Percentiles rank a stretch among this genome's conserved stretches.
phyloP scores from a whole-genome alignment of 2,329 filamentous ascomycete genomes.

The Macroventuria anomochaeta region DNA sequence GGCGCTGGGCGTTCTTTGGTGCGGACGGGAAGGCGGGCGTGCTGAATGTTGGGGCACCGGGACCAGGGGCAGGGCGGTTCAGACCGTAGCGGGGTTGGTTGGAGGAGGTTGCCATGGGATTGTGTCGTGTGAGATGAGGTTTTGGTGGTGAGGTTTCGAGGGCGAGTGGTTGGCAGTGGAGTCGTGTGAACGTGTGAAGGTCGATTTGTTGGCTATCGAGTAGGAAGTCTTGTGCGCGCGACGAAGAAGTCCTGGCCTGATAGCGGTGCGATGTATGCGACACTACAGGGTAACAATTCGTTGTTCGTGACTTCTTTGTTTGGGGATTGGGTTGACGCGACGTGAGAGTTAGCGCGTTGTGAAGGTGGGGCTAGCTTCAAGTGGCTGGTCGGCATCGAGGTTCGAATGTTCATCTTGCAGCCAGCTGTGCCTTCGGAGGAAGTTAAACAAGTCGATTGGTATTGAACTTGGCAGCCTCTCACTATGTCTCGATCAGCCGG shows the following conservation, averaged over 20 bases:
- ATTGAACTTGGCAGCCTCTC: background rate
- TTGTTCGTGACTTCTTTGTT: slow-evolving; percentile 22
- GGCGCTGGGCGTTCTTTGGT: slow-evolving; percentile 50
- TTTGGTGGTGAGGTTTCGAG: slow-evolving; percentile 12
- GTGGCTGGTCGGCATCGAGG: slow-evolving; percentile 8
- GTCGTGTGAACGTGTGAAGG: background rate
- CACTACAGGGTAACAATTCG: background rate
- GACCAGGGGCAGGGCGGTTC: slow-evolving; percentile 39
- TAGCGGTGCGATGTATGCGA: slow-evolving; percentile 11
- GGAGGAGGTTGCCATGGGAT: slow-evolving; percentile 59
- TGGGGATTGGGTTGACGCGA: slow-evolving; percentile 27
- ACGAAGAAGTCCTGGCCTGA: background rate
- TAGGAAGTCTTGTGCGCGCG: too few relatives aligned
- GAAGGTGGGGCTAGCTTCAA: slow-evolving; percentile 10
- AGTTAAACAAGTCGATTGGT: too few relatives aligned
- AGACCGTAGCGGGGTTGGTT: slow-evolving; percentile 63
- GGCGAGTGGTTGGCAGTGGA: slow-evolving; percentile 8
- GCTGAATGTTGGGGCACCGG: slow-evolving; percentile 31
- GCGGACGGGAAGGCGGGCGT: slow-evolving; percentile 50
- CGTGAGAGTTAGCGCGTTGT: slow-evolving; percentile 33
- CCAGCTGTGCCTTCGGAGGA: background rate
- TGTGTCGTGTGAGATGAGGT: slow-evolving; percentile 16
- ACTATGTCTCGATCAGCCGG: background rate
- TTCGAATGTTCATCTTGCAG: background rate
- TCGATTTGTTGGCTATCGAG: background rate